Conservation (phyloP, 306 rosid genomes). For the Sechiopsis laciniata region DNA sequence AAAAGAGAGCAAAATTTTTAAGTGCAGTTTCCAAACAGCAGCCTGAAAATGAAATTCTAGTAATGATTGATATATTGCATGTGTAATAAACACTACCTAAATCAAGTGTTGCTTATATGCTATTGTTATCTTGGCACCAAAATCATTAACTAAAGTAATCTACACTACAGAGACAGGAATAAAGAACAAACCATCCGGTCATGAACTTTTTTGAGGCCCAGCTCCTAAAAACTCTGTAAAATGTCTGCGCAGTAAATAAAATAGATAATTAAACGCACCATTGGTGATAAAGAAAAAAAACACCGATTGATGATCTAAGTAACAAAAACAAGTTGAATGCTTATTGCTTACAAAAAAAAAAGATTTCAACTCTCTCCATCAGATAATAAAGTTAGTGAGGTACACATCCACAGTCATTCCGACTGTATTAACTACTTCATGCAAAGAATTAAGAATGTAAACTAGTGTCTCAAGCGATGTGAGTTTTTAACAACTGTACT, state of each 20-base stretch:
- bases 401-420: constrained; percentile 1
- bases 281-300: not conserved
- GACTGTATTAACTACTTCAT: not conserved
- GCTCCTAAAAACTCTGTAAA: constrained; percentile 70
- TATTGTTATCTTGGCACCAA: not conserved
- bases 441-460: no score
- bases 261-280: not conserved
- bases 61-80: not conserved
- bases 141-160: not conserved
- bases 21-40: constrained; percentile 17
- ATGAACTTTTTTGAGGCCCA: constrained; percentile 89
- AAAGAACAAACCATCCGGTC: constrained; percentile 70
- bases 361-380: not conserved
- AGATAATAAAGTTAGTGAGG: not conserved
- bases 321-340: not conserved
- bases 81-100: not conserved
- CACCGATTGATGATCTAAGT: not conserved
- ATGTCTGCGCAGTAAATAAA: constrained; percentile 47
- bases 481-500: not conserved
- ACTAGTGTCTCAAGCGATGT: not conserved
- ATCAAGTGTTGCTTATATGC: not conserved
- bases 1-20: not conserved
- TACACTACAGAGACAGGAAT: constrained; percentile 5
- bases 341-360: no score
- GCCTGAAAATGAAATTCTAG: not conserved